Evolutionary conservation across 495 filamentous ascomycete genomes (phyloP), one percentile per base, ranked within the genome.

Genomic region (Penicillium taxi): DNA sequence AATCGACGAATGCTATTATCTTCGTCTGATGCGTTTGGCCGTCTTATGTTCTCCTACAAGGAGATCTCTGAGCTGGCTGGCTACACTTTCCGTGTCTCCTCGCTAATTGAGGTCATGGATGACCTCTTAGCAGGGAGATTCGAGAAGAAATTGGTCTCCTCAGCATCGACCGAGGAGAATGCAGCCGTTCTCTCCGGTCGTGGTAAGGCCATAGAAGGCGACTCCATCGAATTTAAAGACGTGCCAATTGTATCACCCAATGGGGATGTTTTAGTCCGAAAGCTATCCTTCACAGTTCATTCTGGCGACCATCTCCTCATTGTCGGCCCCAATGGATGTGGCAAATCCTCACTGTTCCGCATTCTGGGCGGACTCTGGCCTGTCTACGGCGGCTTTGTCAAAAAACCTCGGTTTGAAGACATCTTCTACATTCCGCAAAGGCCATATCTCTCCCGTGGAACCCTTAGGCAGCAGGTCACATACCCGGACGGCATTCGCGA

Each of bases 351-450:
- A 13, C 75, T 98, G 4, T 98, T 98, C 69, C 78, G 91, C 17
- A 98, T 98, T 52, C 73, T 98, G 22, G 91, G 91, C 33, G 91
- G 91, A 6, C 74, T 98, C 1, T 98, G 91, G 91, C 91, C 91
- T n/a, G 93, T 96, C 21, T 96, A 96, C 61, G 91, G 91, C 39
- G 91, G 91, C 24, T 82, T 72, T 1, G 91, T 98, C 16, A 75
- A 80, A 48, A 96, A 95, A 55, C 91, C 93, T 4, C 78, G 81
- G 0, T 85, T 86, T 45, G 75, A 80, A 28, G 82, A 90, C 48
- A 96, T 98, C 52, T 98, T 96, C 69, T 98, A 98, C 64, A 94
- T 98, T 50, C 91, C 91, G 0, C 91, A 98, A 54, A 80, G 91
- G 1, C 91, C 91, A 0, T 98, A 98, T 53, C 73, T 98, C 2